Evolutionary conservation across 805 yeast genomes (phyloP).

Genomic region (Ogataea parapolymorpha): DNA sequence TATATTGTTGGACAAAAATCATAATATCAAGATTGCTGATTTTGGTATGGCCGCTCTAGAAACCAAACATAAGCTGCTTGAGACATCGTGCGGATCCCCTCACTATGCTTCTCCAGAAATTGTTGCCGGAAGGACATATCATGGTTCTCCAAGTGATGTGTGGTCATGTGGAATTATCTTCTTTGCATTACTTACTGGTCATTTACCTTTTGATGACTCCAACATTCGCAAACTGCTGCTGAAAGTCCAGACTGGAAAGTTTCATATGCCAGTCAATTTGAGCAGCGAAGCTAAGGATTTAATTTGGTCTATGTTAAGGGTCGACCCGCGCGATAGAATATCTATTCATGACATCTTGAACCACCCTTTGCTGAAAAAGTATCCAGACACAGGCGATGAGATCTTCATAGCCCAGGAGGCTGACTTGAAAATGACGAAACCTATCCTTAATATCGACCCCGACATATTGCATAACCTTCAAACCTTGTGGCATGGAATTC

Average conservation of each 20-base stretch:
- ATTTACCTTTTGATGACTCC: constrained; percentile 81
- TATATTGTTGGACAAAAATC: constrained; percentile 58
- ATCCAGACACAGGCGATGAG: constrained; percentile 41
- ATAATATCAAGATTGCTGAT: constrained; percentile 76
- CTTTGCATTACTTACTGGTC: constrained; percentile 75
- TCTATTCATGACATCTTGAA: constrained; percentile 60
- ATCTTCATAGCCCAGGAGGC: constrained; percentile 12
- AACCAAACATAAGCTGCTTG: constrained; percentile 62
- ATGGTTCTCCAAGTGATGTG: constrained; percentile 81
- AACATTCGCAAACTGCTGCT: constrained; percentile 65
- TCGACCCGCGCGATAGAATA: constrained; percentile 69
- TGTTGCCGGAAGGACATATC: constrained; percentile 72
- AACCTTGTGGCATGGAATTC: constrained; percentile 54
- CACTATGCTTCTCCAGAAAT: constrained; percentile 90
- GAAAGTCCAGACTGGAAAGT: constrained; percentile 75
- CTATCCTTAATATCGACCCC: constrained; percentile 38
- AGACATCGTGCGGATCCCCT: constrained; percentile 84
- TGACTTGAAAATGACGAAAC: constrained; percentile 25
- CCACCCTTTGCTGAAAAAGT: constrained; percentile 54
- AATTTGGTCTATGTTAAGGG: constrained; percentile 60
- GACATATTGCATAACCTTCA: constrained; percentile 52
- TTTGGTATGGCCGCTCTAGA: constrained; percentile 90
- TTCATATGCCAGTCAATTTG: constrained; percentile 65
- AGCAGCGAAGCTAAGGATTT: constrained; percentile 66
- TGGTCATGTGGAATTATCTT: constrained; percentile 88